Evolutionary conservation across 192 early-diverging fungal species (phyloP), one percentile per base, ranked within the genome.

Genomic region (Phlyctochytrium planicorne): DNA sequence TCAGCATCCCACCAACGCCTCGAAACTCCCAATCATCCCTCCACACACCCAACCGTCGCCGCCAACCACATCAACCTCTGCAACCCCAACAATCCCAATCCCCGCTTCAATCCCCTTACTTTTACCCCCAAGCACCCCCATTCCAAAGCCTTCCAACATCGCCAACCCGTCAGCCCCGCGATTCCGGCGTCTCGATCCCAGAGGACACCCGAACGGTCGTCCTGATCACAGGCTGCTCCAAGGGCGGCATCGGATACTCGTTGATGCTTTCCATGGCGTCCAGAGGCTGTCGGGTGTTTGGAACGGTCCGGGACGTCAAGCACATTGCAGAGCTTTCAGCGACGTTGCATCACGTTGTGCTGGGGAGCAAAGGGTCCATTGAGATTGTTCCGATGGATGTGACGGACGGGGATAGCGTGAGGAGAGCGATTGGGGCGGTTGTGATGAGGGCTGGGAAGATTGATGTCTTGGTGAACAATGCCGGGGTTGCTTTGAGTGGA

Each of bases 391-490:
- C 63, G 4, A 56, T 71, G 62, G 69, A 71, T 40, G 69, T 71
- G 27, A 65, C 62, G 29, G 55, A 65, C 10, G 10, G 16, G 3
- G 53, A 71, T 1, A 65, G 52, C 12, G 40, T 71, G 30, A 25
- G 47, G 40, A 31, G 62, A 1, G 69, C 62, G 50, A 35, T 71
- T 0, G 31, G 32, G 1, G 63, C 69, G 12, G 63, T 71, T 4
- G 35, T 71, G 33, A 30, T 23, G 17, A 34, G 62, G 10, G 52
- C 72, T 0, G 72, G 72, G 16, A 30, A 53, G 24, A 67, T 69
- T 57, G 72, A 67, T 29, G 59, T 74, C 24, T 34, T 74, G 30
- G 68, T 74, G 10, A 74, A 74, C 36, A 74, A 71, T 63, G 72
- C 72, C 14, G 72, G 72, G 16, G 64, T 74, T 23, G 72, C 61